Conservation (phyloP, 169 alveolate species). For the Amoebophrya sp. region DNA sequence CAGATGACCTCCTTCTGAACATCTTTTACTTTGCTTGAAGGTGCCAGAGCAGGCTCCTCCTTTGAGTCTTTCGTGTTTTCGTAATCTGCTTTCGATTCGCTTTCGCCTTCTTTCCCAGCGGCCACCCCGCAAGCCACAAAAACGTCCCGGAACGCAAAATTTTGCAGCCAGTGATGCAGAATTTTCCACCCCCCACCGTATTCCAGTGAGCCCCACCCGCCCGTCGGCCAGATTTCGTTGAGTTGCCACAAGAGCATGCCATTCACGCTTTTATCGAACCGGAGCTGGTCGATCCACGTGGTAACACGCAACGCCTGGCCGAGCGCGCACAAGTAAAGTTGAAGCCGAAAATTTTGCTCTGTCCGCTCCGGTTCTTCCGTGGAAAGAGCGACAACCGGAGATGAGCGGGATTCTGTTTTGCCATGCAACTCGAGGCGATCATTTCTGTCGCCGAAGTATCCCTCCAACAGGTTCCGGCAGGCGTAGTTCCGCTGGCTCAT, state of each 20-base stretch:
- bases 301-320: neutral
- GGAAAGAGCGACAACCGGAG: too few species aligned
- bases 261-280: neutral
- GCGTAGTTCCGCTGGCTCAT: neutral
- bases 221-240: neutral
- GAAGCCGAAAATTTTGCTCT: neutral
- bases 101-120: neutral
- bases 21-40: too few species aligned
- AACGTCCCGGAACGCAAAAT: neutral
- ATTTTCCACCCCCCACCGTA: neutral
- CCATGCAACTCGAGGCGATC: too few species aligned
- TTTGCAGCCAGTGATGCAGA: neutral
- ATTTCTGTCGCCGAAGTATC: neutral
- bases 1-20: too few species aligned
- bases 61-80: too few species aligned
- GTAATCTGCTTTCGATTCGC: too few species aligned
- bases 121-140: neutral
- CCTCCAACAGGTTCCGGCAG: neutral
- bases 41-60: too few species aligned
- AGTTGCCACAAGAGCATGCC: neutral
- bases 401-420: too few species aligned
- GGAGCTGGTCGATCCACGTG: neutral
- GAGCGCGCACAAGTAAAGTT: neutral
- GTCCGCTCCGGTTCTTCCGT: neutral
- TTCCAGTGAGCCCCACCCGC: neutral